Evolutionary conservation across 805 yeast species (phyloP).

Genomic region (Lachancea dasiensis): DNA sequence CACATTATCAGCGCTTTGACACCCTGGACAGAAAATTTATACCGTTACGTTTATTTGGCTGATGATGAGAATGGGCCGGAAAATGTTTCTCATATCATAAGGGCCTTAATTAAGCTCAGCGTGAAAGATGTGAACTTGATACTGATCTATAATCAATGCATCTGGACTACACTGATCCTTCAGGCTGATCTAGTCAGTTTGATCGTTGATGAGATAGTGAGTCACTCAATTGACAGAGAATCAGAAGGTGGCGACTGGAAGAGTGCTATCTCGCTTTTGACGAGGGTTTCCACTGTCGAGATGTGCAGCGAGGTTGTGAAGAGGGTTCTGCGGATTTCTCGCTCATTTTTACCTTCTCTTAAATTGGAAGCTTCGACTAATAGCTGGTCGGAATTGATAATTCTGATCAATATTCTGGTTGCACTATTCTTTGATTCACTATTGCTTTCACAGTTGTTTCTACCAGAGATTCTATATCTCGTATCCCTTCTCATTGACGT

Average conservation of each 20-base stretch:
- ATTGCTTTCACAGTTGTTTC: conserved; percentile 51
- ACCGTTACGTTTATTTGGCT: conserved; percentile 47
- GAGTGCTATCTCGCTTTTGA: conserved; percentile 53
- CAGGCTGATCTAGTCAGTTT: conserved; percentile 54
- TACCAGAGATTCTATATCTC: conserved; percentile 67
- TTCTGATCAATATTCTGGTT: conserved; percentile 57
- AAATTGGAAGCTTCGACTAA: conserved; percentile 41
- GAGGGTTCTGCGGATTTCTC: conserved; percentile 50
- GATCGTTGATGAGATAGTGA: conserved; percentile 67
- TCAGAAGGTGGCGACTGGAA: conserved; percentile 71
- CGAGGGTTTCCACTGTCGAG: conserved; percentile 63
- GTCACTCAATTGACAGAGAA: conserved; percentile 68
- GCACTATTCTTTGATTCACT: conserved; percentile 67
- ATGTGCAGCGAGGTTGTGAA: conserved; percentile 59
- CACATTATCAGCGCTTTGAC: conserved; percentile 34
- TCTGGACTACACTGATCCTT: conserved; percentile 62
- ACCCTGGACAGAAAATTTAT: conserved; percentile 72
- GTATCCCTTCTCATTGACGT: conserved; percentile 52
- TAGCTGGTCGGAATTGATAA: conserved; percentile 64
- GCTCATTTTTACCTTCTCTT: conserved; percentile 41
- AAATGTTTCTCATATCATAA: conserved; percentile 51
- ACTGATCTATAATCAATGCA: conserved; percentile 47
- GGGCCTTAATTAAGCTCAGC: conserved; percentile 57
- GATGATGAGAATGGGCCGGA: conserved; percentile 57
- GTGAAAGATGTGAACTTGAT: conserved; percentile 43